Percentiles rank a stretch among this genome's conserved stretches.
These are phyloP conservation scores for Boletellus dicymbophilus DNA, from an alignment of 1,284 basidiomycete genomes.

Conservation along the genomic window DNA sequence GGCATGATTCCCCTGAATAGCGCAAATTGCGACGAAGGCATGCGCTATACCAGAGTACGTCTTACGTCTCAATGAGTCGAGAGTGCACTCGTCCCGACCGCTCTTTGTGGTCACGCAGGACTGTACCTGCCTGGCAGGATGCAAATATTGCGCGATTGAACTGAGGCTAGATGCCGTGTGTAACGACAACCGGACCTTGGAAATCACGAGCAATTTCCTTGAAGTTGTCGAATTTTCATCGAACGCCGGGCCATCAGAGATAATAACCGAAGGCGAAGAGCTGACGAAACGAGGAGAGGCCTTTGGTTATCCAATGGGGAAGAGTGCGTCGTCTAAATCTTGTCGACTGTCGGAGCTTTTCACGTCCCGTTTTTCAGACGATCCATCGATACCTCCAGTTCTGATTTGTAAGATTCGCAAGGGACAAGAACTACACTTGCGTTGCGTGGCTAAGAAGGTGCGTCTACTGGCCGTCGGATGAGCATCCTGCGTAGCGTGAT, in stretches of 20 bases:
- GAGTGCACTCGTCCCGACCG: constrained; percentile 7
- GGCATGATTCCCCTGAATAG: constrained; percentile 94
- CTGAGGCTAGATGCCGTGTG: constrained; percentile 75
- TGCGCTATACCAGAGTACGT: constrained; percentile 79
- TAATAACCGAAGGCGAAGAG: constrained; percentile 63
- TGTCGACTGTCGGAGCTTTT: neutral
- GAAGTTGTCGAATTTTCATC: constrained; percentile 52
- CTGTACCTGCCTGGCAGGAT: constrained; percentile 80
- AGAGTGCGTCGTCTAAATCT: constrained; percentile 52
- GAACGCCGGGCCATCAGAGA: constrained; percentile 34
- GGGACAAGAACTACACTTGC: constrained; percentile 89
- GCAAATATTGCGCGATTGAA: constrained; percentile 80
- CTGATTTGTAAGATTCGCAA: constrained; percentile 92
- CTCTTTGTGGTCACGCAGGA: constrained; percentile 52
- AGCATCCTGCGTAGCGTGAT: neutral
- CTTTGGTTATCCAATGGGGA: constrained; percentile 89
- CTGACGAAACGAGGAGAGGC: constrained; percentile 69
- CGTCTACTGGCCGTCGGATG: constrained; percentile 2
- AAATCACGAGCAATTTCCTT: constrained; percentile 81
- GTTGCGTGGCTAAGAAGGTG: constrained; percentile 94
- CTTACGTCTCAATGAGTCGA: constrained; percentile 1
- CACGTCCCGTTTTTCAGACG: constrained; percentile 42
- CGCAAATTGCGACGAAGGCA: constrained; percentile 80
- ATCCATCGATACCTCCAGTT: constrained; percentile 67
- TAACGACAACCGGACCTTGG: constrained; percentile 69